These are phyloP conservation scores for Xerocomus brunneocitrinus DNA, from an alignment of 768 basidiomycete genomes.

Conservation along the genomic window DNA sequence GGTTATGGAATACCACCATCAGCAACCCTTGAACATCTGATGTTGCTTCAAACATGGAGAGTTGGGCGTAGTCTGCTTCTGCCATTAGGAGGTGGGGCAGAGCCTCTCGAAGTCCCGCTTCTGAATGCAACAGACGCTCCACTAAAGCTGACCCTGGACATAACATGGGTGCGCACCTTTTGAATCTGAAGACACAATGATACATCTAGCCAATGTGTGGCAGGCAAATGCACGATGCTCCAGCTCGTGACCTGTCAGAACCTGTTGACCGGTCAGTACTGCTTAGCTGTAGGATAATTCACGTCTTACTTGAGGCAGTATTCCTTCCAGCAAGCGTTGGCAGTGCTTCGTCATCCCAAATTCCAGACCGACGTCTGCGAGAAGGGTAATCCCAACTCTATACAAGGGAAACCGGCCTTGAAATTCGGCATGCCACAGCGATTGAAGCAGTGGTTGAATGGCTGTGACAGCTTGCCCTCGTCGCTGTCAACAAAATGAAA, in stretches of 20 bases:
- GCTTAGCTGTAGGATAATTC: slow-evolving; percentile 7
- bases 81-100: slow-evolving; percentile 57
- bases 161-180: slow-evolving; percentile 34
- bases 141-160: background rate
- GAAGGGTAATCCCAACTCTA: slow-evolving; percentile 61
- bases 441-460: slow-evolving; percentile 63
- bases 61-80: slow-evolving; percentile 56
- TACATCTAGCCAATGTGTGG: slow-evolving; percentile 70
- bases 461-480: slow-evolving; percentile 57
- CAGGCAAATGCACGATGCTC: slow-evolving; percentile 76
- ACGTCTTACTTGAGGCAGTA: slow-evolving; percentile 68
- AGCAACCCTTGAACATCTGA: slow-evolving; percentile 70
- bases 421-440: slow-evolving; percentile 79
- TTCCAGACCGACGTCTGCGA: slow-evolving; percentile 77
- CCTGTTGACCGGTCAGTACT: slow-evolving; percentile 33
- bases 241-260: slow-evolving; percentile 65
- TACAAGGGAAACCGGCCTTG: slow-evolving; percentile 64
- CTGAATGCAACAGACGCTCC: slow-evolving; percentile 17
- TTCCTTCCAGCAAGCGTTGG: slow-evolving; percentile 63
- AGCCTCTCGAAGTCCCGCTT: slow-evolving; percentile 47
- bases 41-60: slow-evolving; percentile 56
- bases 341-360: slow-evolving; percentile 70
- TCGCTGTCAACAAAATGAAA: slow-evolving; percentile 39
- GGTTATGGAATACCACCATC: slow-evolving; percentile 68
- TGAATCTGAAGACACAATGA: slow-evolving; percentile 53